Conservation (phyloP, 2,329 filamentous ascomycete genomes). For the Exophiala calicioides region DNA sequence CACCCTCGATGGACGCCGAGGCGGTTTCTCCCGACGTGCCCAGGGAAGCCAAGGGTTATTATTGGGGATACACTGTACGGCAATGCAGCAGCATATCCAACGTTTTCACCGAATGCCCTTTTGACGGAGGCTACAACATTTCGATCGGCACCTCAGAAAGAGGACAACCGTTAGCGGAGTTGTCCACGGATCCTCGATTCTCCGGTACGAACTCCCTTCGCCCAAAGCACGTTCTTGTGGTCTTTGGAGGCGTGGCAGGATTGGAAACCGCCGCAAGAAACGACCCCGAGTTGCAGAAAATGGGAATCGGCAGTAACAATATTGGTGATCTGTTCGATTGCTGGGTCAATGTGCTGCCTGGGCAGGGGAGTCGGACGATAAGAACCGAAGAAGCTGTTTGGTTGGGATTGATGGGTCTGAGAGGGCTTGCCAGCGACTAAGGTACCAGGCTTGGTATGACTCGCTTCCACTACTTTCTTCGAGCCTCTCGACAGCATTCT, state of each 20-base stretch:
- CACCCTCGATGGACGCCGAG: slow-evolving; percentile 48
- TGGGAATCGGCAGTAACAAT: slow-evolving; percentile 64
- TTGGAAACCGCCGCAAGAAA: slow-evolving; percentile 72
- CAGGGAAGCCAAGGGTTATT: slow-evolving; percentile 75
- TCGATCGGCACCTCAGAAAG: slow-evolving; percentile 83
- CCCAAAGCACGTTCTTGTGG: slow-evolving; percentile 68
- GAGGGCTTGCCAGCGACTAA: too few species aligned
- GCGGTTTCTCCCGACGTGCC: slow-evolving; percentile 69
- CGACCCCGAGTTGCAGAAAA: slow-evolving; percentile 59
- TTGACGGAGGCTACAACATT: slow-evolving; percentile 76
- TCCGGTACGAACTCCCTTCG: slow-evolving; percentile 39
- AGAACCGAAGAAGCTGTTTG: slow-evolving; percentile 81
- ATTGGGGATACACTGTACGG: slow-evolving; percentile 80
- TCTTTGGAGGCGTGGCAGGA: slow-evolving; percentile 79
- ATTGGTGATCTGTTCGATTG: slow-evolving; percentile 75
- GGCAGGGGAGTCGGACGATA: slow-evolving; percentile 79
- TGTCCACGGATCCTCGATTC: slow-evolving; percentile 42
- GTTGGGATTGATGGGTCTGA: slow-evolving; percentile 70
- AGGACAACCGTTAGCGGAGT: slow-evolving; percentile 52
- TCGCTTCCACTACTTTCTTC: too few species aligned
- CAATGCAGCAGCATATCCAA: slow-evolving; percentile 65
- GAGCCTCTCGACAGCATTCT: too few species aligned
- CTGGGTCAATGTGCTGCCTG: slow-evolving; percentile 79
- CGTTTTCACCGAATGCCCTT: slow-evolving; percentile 75
- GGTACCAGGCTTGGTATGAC: too few species aligned